phyloP scores from a whole-genome alignment of 768 basidiomycete genomes.

The Hygrocybe punicea region DNA sequence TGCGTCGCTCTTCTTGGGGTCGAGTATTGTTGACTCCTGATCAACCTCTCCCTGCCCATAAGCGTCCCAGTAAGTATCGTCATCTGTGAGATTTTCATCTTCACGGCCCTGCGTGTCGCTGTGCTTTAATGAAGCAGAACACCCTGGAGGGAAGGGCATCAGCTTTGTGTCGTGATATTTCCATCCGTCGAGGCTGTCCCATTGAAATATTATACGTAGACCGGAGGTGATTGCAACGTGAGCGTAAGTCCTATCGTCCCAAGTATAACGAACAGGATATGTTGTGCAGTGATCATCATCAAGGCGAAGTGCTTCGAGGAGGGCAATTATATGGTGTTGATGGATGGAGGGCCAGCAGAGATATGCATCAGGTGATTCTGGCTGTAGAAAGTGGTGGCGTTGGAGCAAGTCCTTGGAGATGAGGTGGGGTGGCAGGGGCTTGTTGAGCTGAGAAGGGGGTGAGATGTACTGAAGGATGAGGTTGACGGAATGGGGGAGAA shows the following conservation, averaged over 20 bases:
- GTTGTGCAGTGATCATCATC: conserved; percentile 10
- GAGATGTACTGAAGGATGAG: conserved; percentile 57
- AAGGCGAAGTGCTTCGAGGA: conserved; percentile 10
- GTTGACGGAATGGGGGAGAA: conserved; percentile 41
- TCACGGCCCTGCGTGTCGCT: conserved; percentile 28
- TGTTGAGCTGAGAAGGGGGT: conserved; percentile 45
- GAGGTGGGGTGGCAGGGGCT: conserved; percentile 57
- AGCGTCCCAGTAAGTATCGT: conserved; percentile 54
- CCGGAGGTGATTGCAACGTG: conserved; percentile 41
- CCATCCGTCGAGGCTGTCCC: conserved; percentile 55
- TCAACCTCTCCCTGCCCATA: conserved; percentile 27
- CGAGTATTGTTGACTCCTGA: background rate
- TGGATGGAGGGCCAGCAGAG: conserved; percentile 61
- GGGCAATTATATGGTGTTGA: conserved; percentile 17
- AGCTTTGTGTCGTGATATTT: conserved; percentile 64
- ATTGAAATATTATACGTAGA: conserved; percentile 66
- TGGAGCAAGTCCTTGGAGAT: conserved; percentile 57
- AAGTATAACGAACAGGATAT: conserved; percentile 21
- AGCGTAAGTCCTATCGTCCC: conserved; percentile 35
- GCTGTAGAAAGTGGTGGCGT: conserved; percentile 60
- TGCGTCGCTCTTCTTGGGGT: background rate
- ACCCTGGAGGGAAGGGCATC: conserved; percentile 65
- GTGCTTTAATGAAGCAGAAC: conserved; percentile 30
- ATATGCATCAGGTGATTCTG: conserved; percentile 53
- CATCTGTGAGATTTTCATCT: conserved; percentile 44